Percentiles rank a stretch among this genome's conserved stretches.
These are phyloP conservation scores for Backusella morwellensis DNA, from an alignment of 192 early-diverging fungal genomes.

Conservation along the genomic window DNA sequence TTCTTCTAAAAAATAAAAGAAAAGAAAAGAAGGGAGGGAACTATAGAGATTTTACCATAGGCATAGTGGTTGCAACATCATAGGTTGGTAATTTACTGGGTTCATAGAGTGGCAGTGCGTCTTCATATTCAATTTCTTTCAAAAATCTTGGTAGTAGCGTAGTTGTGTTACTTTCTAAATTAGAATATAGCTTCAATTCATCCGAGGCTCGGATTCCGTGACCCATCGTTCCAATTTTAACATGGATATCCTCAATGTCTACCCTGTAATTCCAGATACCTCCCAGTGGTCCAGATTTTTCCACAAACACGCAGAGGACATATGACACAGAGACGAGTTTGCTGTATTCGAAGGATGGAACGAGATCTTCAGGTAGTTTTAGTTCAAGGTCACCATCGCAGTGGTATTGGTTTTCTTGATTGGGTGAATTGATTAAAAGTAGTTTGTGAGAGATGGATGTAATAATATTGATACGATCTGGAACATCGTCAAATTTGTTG, in stretches of 20 bases:
- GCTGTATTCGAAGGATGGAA: constrained; percentile 12
- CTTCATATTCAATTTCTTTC: constrained; percentile 13
- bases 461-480: not conserved
- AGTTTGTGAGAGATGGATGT: not conserved
- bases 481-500: not conserved
- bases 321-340: constrained; percentile 6
- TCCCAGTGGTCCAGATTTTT: not conserved
- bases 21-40: not conserved
- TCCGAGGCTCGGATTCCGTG: constrained; percentile 17
- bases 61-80: not conserved
- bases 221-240: constrained; percentile 23
- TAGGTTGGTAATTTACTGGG: constrained; percentile 14
- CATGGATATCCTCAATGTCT: not conserved
- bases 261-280: not conserved
- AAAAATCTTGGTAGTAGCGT: constrained; percentile 13
- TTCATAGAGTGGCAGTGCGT: constrained; percentile 20
- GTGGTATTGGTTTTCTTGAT: not conserved
- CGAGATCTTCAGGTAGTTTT: constrained; percentile 5
- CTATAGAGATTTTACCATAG: not conserved
- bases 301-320: not conserved
- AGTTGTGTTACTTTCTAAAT: not conserved
- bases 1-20: not conserved
- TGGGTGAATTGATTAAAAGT: not conserved
- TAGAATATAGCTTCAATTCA: constrained; percentile 17
- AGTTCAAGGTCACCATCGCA: not conserved